A percentile compares a stretch with the other conserved stretches of the same genome.
phyloP scores from a whole-genome alignment of 2,329 filamentous ascomycete species.

The Nemania serpens region DNA sequence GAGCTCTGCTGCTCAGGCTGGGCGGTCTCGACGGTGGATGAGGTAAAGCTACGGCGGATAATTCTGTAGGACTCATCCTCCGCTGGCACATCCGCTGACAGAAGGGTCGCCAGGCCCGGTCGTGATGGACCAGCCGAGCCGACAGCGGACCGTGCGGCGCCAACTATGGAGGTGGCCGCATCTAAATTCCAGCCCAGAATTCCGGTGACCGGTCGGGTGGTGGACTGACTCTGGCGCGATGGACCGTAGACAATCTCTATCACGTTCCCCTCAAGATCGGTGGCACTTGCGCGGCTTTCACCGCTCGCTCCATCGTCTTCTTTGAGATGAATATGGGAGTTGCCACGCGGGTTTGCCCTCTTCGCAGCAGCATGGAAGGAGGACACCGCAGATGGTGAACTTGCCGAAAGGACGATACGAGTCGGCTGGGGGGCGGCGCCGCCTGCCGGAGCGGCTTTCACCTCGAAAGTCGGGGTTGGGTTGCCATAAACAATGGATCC shows the following conservation, averaged over 20 bases:
- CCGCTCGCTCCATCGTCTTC: conserved; percentile 33
- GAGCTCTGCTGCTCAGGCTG: conserved; percentile 30
- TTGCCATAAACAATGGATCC: conserved; percentile 51
- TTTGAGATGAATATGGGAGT: conserved; percentile 35
- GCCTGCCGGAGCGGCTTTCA: conserved; percentile 44
- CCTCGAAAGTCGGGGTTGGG: conserved; percentile 49
- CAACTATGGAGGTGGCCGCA: conserved; percentile 43
- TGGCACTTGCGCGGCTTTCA: conserved; percentile 60
- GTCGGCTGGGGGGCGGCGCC: conserved; percentile 49
- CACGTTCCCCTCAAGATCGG: conserved; percentile 82
- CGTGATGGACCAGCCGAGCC: conserved; percentile 29
- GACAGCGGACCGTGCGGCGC: conserved; percentile 30
- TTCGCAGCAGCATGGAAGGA: conserved; percentile 74
- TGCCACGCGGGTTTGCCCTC: conserved; percentile 56
- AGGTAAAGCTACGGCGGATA: conserved; percentile 44
- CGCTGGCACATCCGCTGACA: conserved; percentile 18
- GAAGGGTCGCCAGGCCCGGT: conserved; percentile 30
- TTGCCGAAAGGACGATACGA: conserved; percentile 69
- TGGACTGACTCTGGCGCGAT: conserved; percentile 42
- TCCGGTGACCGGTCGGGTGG: conserved; percentile 47
- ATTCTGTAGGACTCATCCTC: conserved; percentile 36
- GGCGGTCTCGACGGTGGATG: conserved; percentile 40
- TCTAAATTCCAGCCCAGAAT: conserved; percentile 57
- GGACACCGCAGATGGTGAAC: conserved; percentile 66
- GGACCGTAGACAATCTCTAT: conserved; percentile 73